These are phyloP conservation scores for Irpex sp. DNA, from an alignment of 1,284 basidiomycete species.

Conservation along the genomic window DNA sequence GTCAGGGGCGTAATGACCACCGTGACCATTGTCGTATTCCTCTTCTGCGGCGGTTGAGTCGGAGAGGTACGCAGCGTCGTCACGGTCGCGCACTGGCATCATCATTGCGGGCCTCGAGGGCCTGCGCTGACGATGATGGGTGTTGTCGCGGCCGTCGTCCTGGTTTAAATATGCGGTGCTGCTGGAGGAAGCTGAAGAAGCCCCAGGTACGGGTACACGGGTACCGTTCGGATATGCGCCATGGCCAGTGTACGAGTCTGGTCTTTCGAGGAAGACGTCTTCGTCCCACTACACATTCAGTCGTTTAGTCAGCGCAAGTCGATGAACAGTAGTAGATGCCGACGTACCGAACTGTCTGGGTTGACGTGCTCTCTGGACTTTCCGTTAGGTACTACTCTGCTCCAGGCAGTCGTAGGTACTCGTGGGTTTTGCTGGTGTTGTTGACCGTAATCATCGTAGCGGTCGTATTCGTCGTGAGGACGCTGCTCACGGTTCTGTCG, in stretches of 20 bases:
- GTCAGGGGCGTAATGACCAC: constrained; percentile 17
- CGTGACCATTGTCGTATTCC: constrained; percentile 2
- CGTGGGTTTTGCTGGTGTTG: background rate
- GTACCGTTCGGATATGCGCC: constrained; percentile 6
- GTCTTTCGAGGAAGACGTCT: constrained; percentile 17
- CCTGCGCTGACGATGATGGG: background rate
- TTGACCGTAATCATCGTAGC: constrained; percentile 20
- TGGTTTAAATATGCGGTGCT: no score
- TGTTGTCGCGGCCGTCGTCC: no score
- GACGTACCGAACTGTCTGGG: constrained; percentile 18
- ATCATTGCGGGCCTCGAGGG: background rate
- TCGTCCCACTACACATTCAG: constrained; percentile 18
- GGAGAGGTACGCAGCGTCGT: constrained; percentile 1
- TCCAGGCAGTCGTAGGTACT: constrained; percentile 20
- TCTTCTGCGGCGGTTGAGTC: constrained; percentile 15
- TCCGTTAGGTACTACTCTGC: constrained; percentile 21
- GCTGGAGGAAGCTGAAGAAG: background rate
- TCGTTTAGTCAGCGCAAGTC: background rate
- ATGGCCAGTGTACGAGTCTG: constrained; percentile 9
- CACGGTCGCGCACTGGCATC: background rate
- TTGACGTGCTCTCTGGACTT: constrained; percentile 13
- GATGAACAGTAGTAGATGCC: background rate
- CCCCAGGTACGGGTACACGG: background rate
- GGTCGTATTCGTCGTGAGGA: background rate
- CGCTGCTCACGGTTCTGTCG: constrained; percentile 14